Evolutionary conservation across 192 early-diverging fungal species (phyloP), one percentile per base, ranked within the genome.

Genomic region (Podila epigama): DNA sequence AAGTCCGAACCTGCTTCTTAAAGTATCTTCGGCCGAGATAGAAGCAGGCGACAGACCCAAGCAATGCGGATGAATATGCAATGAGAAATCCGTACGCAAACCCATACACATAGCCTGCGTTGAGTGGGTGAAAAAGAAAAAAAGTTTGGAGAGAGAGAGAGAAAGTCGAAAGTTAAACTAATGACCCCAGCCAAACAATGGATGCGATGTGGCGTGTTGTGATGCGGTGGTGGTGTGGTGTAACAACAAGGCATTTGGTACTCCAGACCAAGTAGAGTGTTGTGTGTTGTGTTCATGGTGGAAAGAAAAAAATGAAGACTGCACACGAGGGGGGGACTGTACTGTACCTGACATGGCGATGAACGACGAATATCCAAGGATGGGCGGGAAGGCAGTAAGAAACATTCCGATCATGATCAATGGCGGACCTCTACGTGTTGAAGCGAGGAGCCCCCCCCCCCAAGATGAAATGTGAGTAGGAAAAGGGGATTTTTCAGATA

Each of bases 291-390:
- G 54, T 56, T 20, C 29, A 56, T 9, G 10, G 51, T 20, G 51
- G 33, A 35, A n/a, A n/a, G n/a, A n/a, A n/a, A n/a, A n/a, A n/a
- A n/a, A n/a, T n/a, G n/a, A n/a, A n/a, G n/a, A n/a, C n/a, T n/a
- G n/a, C n/a, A n/a, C n/a, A n/a, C n/a, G n/a, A n/a, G n/a, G n/a
- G n/a, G n/a, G n/a, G n/a, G n/a, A n/a, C n/a, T n/a, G n/a, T 20
- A 28, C 40, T 31, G 40, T 68, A 75, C 72, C 72, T n/a, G 87
- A 84, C 63, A 92, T 67, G 20, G 87, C 87, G 33, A 87, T 70
- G 34, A 86, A 80, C 3, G 90, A 89, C 50, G 86, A 82, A 65
- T 90, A 92, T 2, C 91, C 91, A 60, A 89, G 59, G 52, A 92
- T 55, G 16, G 90, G 89, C 15, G 92, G 92, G 60, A 93, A 92